Conservation (phyloP, 176 grass and related monocot genomes). For the Triticum dicoccoides region DNA sequence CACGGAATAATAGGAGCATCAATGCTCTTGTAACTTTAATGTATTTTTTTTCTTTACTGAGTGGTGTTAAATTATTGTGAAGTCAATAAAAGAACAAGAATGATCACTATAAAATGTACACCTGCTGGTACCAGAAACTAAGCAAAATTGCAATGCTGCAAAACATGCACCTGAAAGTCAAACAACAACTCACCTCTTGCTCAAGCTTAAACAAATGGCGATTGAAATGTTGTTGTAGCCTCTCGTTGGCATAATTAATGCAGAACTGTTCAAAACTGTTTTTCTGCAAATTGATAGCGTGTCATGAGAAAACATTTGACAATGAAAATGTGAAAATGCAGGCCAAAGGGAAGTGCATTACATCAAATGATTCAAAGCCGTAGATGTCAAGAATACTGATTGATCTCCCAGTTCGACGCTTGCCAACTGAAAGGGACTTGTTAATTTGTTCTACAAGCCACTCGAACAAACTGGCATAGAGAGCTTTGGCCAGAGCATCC, state of each 20-base stretch:
- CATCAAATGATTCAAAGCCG: constrained; percentile 96
- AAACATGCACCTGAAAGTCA: background rate
- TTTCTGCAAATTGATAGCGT: constrained; percentile 47
- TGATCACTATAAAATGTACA: background rate
- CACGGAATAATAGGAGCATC: background rate
- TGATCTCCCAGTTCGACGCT: constrained; percentile 85
- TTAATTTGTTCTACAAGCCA: constrained; percentile 99
- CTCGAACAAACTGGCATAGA: constrained; percentile 95
- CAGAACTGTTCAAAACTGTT: constrained; percentile 99
- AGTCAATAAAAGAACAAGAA: background rate
- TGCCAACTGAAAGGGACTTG: constrained; percentile 82
- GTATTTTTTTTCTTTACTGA: background rate
- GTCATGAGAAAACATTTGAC: constrained; percentile 33
- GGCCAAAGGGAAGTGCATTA: constrained; percentile 42
- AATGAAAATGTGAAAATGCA: constrained; percentile 18
- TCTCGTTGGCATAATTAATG: constrained; percentile 99
- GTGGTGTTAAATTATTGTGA: background rate
- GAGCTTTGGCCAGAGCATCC: constrained; percentile 92
- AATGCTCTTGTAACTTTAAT: background rate
- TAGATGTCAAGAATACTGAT: constrained; percentile 99
- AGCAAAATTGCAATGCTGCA: background rate
- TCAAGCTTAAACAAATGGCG: constrained; percentile 98
- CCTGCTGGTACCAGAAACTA: background rate
- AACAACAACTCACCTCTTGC: constrained; percentile 64
- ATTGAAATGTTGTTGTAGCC: constrained; percentile 98